phyloP scores from a whole-genome alignment of 2,329 filamentous ascomycete genomes.

The Coniochaeta sp. region DNA sequence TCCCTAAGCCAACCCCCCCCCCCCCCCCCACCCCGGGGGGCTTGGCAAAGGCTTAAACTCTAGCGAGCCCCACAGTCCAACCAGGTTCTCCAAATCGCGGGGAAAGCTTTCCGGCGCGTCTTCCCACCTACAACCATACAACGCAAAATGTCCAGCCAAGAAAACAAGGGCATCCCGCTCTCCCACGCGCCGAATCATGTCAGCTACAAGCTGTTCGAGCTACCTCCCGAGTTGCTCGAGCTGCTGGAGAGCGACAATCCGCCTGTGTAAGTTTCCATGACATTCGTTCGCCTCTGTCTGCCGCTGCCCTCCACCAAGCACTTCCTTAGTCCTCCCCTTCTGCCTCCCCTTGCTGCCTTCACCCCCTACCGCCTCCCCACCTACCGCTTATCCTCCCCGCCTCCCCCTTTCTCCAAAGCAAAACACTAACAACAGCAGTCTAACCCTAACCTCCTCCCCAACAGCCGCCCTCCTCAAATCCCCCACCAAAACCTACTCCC shows the following conservation, averaged over 20 bases:
- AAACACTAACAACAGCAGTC: slow-evolving; percentile 23
- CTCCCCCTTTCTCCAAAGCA: slow-evolving; percentile 6
- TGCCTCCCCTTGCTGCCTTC: not conserved
- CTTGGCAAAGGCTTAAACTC: too few relatives aligned
- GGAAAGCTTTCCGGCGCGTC: not conserved
- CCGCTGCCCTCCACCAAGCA: slow-evolving; percentile 7
- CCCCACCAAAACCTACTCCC: slow-evolving; percentile 44
- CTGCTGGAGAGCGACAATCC: slow-evolving; percentile 47
- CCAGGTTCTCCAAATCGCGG: not conserved
- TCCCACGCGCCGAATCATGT: slow-evolving; percentile 39
- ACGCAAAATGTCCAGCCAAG: slow-evolving; percentile 36
- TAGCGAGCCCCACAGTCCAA: too few relatives aligned
- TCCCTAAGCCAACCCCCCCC: too few relatives aligned
- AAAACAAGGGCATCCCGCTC: slow-evolving; percentile 39
- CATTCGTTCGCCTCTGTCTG: not conserved
- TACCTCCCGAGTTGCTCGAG: slow-evolving; percentile 50
- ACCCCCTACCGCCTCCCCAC: not conserved
- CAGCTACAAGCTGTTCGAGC: slow-evolving; percentile 55
- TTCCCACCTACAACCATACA: not conserved
- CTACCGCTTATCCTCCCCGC: not conserved
- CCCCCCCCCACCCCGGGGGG: too few relatives aligned
- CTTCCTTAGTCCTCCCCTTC: not conserved
- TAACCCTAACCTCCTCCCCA: slow-evolving; percentile 42
- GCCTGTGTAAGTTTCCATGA: slow-evolving; percentile 38
- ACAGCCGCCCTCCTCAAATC: slow-evolving; percentile 47